Evolutionary conservation across 371 early-diverging fungal genomes (phyloP).

Genomic region (Apophysomyces elegans): DNA sequence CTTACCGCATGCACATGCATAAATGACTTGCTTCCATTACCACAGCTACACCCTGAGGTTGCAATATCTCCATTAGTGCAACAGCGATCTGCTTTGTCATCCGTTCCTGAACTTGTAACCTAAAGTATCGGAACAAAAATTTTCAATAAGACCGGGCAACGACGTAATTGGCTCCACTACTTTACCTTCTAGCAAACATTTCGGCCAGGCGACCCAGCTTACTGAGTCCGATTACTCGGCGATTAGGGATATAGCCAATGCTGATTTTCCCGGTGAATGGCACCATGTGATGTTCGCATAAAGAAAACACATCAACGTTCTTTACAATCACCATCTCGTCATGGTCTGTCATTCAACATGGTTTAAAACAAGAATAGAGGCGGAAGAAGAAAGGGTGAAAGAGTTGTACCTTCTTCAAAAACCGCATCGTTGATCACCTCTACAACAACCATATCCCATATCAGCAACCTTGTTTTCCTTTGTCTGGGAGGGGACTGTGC

Average conservation of each 20-base stretch:
- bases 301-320: slow-evolving; percentile 92
- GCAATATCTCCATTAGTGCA: slow-evolving; percentile 86
- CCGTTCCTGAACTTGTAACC: slow-evolving; percentile 97
- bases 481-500: background rate
- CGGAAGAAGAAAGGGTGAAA: background rate
- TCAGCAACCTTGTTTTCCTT: background rate
- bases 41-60: slow-evolving; percentile 98
- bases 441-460: slow-evolving; percentile 28
- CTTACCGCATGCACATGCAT: slow-evolving; percentile 50
- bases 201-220: slow-evolving; percentile 98
- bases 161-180: background rate
- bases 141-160: background rate
- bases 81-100: slow-evolving; percentile 96
- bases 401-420: slow-evolving; percentile 86
- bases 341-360: slow-evolving; percentile 65
- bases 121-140: slow-evolving; percentile 19
- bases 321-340: slow-evolving; percentile 98
- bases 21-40: slow-evolving; percentile 92
- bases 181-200: slow-evolving; percentile 84
- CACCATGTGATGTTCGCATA: slow-evolving; percentile 99
- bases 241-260: slow-evolving; percentile 97
- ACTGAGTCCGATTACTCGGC: slow-evolving; percentile 93
- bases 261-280: slow-evolving; percentile 96
- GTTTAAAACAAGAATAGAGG: slow-evolving; percentile 23
- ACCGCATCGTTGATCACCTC: slow-evolving; percentile 91